Base-by-base conservation (phyloP, 192 early-diverging fungal species). In the Chytriomyces sp. region DNA sequence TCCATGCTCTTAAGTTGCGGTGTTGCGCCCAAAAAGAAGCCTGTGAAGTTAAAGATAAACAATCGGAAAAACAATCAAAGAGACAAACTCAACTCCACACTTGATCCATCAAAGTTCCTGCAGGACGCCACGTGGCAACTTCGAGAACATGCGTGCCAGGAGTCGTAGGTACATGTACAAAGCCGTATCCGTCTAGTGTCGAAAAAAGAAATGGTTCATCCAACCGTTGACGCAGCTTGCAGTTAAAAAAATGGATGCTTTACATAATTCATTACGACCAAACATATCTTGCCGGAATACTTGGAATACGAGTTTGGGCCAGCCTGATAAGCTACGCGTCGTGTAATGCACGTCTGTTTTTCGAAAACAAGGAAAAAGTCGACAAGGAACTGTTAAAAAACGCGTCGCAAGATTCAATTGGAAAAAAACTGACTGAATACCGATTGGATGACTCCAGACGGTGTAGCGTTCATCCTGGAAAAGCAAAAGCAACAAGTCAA, bases 381-480 rank as follows among this genome's bases (percentile, higher is more conserved):
- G 13, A 10, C 9, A 78, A 53, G 46, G 26, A n/a, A 20, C 3
- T 26, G 64, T 69, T 69, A 57, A 57, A 11, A 11, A 57, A 57
- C 53, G 13, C 53, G 20, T 18, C 13, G 13, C 53, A 20, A 57
- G 53, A 0, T 57, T 57, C 53, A 57, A 20, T 57, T 3, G 11
- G 20, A 11, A 18, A 35, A 35, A 35, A 35, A 35, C 28, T 35
- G 28, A 35, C 0, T 35, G 28, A 35, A 18, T 57, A 89, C 87
- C 87, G 50, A 89, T 82, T n/a, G 88, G 88, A 83, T 89, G 88
- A 47, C 72, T 79, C 88, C 88, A 89, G 7, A 86, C 80, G 28
- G 80, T 79, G 28, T 78, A 82, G 28, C 73, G 57, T n/a, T 73
- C 66, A 67, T 89, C 85, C 86, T 88, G 61, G 7, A 10, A 9